Evolutionary conservation across 208 protist species (phyloP), one percentile per base, ranked within the genome.

Genomic region (Novymonas esmeraldas): DNA sequence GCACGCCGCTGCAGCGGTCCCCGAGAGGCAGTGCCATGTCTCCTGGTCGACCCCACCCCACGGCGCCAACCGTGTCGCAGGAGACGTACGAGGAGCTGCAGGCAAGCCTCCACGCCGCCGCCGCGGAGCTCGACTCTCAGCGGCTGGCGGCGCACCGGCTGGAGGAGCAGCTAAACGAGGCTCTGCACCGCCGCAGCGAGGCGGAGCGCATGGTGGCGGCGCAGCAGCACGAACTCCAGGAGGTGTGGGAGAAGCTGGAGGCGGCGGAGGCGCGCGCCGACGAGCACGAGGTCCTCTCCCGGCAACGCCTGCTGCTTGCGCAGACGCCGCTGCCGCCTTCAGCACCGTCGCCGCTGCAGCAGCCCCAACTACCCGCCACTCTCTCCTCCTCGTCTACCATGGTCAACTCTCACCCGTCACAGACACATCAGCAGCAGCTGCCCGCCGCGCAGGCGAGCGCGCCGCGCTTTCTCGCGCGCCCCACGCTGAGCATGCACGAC

Each of bases 161-260:
- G 45, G 74, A 84, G 31, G 78, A 88, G 48, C 69, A 73, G 28
- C 78, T 88, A 20, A 84, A 88, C 63, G 38, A 60, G 4, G 78
- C 75, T 18, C 73, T 88, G 18, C 70, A 84, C 61, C 36, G 59
- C 5, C 52, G 59, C 18, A 52, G 65, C 33, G 74, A 70, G 20
- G 39, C 54, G 16, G 57, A 74, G 31, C 41, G 46, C 18, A 31
- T 66, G 22, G 56, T 64, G 20, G 63, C 39, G 16, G 58, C 66
- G 16, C 65, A 79, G 46, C 61, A 72, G n/a, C 67, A 51, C 22
- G 81, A 87, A 58, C 45, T 87, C 31, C 42, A 74, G 33, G 70
- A 67, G 16, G 57, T 87, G 34, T 87, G 81, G 81, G 57, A 64
- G 54, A 69, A 56, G 42, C 61, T 87, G 20, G 73, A 80, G 46